Conservation (phyloP, 139 green algal genomes). For the Volvox africanus region DNA sequence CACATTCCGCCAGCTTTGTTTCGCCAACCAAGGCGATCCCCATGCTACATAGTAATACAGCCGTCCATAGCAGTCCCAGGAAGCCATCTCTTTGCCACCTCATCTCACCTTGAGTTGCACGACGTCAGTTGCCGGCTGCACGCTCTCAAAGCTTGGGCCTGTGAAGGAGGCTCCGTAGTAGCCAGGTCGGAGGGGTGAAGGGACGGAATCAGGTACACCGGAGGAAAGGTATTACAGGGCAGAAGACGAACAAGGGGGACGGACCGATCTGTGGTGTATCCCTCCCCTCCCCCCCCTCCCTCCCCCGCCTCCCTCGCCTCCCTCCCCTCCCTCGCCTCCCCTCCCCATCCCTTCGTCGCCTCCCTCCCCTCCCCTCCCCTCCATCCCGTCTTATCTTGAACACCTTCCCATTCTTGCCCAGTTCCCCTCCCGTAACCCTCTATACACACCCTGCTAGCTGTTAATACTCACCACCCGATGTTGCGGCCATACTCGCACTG, state of each 20-base stretch:
- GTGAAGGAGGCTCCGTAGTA: neutral
- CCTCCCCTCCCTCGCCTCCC: neutral
- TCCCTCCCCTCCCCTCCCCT: no score
- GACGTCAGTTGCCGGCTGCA: slow-evolving; percentile 44
- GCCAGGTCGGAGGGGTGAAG: neutral
- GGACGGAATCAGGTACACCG: neutral
- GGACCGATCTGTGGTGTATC: neutral
- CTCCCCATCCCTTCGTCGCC: neutral
- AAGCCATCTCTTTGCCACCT: no score
- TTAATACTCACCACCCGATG: slow-evolving; percentile 10
- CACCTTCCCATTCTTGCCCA: no score
- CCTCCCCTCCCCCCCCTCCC: no score
- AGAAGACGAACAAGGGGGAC: neutral
- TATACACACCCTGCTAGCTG: no score
- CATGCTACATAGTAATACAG: no score
- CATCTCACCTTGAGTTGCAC: slow-evolving; percentile 45
- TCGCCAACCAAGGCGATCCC: no score
- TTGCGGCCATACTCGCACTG: slow-evolving; percentile 57
- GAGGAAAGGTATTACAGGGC: neutral
- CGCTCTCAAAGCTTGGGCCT: neutral
- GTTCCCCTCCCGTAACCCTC: no score
- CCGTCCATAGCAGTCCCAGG: no score
- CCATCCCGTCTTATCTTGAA: no score
- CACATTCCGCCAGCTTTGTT: no score
- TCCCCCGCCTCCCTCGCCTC: neutral